Conservation (phyloP, 768 basidiomycete genomes). For the Coprinopsis strossmayeri region DNA sequence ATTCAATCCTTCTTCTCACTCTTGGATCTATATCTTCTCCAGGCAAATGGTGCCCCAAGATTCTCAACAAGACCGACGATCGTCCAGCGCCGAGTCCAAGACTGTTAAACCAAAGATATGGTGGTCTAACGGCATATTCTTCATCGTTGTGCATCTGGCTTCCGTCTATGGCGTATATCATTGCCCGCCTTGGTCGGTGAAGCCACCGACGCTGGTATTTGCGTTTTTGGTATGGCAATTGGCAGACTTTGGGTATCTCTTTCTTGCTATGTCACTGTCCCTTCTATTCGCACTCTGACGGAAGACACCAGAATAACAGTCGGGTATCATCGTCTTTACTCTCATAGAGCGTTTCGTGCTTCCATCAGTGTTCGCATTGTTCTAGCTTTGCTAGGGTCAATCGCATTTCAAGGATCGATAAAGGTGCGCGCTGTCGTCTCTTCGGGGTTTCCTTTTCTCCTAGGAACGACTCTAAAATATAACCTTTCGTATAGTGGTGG, state of each 20-base stretch:
- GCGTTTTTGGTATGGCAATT: slow-evolving; percentile 60
- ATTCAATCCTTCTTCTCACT: no score
- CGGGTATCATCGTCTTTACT: slow-evolving; percentile 77
- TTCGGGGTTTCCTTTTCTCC: neutral
- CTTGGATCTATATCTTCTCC: no score
- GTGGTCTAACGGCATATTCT: slow-evolving; percentile 61
- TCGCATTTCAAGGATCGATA: slow-evolving; percentile 76
- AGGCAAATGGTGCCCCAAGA: no score
- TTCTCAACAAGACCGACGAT: neutral
- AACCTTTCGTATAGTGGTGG: slow-evolving; percentile 38
- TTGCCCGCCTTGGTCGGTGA: slow-evolving; percentile 39
- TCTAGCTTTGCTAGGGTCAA: slow-evolving; percentile 60
- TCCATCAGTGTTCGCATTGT: slow-evolving; percentile 44
- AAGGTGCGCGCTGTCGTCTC: slow-evolving; percentile 38
- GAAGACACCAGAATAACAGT: slow-evolving; percentile 48
- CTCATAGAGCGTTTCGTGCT: slow-evolving; percentile 66
- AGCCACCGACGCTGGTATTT: slow-evolving; percentile 41
- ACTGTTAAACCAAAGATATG: slow-evolving; percentile 34
- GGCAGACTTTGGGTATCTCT: slow-evolving; percentile 55
- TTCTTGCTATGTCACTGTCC: neutral
- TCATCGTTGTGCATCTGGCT: slow-evolving; percentile 49
- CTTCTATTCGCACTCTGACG: slow-evolving; percentile 1
- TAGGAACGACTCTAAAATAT: neutral
- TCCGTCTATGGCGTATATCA: slow-evolving; percentile 45
- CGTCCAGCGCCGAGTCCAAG: neutral